These are phyloP conservation scores for Ceriops tagal DNA, from an alignment of 345 rosid genomes.

Conservation along the genomic window DNA sequence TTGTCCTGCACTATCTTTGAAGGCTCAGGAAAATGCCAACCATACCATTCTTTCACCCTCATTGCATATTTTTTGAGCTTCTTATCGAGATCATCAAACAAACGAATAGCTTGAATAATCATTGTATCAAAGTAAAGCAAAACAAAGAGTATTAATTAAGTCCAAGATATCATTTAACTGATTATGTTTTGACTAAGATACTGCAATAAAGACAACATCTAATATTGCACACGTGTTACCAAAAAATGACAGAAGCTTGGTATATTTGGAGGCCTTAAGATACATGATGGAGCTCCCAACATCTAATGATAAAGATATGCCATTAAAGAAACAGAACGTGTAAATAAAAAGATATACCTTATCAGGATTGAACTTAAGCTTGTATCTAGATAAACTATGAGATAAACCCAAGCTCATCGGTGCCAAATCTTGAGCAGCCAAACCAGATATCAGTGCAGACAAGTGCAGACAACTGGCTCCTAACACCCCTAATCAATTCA, in stretches of 20 bases:
- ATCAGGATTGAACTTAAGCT: constrained; percentile 85
- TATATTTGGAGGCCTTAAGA: too few species aligned
- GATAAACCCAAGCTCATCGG: constrained; percentile 97
- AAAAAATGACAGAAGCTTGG: too few species aligned
- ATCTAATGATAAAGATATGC: too few species aligned
- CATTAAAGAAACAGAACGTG: not conserved
- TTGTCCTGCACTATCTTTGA: constrained; percentile 79
- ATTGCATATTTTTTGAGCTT: constrained; percentile 89
- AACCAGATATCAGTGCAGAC: constrained; percentile 73
- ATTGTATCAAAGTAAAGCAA: constrained; percentile 72
- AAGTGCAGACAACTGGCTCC: constrained; percentile 87
- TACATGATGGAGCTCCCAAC: too few species aligned
- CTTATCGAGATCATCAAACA: constrained; percentile 94
- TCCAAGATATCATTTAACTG: not conserved
- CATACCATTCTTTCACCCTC: constrained; percentile 92
- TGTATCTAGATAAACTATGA: constrained; percentile 85
- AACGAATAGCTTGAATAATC: constrained; percentile 92
- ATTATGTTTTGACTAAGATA: too few species aligned
- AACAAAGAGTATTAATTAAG: not conserved
- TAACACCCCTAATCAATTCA: constrained; percentile 83
- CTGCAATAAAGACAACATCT: too few species aligned
- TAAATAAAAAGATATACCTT: constrained; percentile 44
- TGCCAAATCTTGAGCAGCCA: constrained; percentile 72
- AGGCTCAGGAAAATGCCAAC: constrained; percentile 99
- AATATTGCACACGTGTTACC: too few species aligned